phyloP scores from a whole-genome alignment of 2,329 filamentous ascomycete species.

The Hypoxylon sp. region DNA sequence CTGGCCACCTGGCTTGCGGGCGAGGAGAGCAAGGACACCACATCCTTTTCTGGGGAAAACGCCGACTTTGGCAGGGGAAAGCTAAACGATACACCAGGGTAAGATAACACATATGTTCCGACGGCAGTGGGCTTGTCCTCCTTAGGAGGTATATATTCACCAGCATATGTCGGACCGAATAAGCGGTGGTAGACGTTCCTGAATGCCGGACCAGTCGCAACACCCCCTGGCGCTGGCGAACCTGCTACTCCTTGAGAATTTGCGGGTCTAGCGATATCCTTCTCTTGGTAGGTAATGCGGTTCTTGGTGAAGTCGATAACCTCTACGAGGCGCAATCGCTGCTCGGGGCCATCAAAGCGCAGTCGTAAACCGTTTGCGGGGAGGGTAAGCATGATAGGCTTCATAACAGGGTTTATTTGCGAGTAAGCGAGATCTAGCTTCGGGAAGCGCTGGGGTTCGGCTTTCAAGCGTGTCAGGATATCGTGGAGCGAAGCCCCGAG shows the following conservation, averaged over 20 bases:
- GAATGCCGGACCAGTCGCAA: conserved; percentile 76
- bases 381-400: conserved; percentile 80
- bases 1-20: conserved; percentile 80
- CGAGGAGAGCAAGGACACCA: conserved; percentile 86
- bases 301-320: conserved; percentile 90
- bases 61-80: conserved; percentile 81
- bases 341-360: conserved; percentile 93
- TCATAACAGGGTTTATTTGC: conserved; percentile 75
- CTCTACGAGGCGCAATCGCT: conserved; percentile 90
- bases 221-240: conserved; percentile 45
- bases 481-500: conserved; percentile 94
- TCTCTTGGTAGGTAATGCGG: conserved; percentile 76
- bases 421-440: conserved; percentile 87
- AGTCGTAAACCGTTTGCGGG: conserved; percentile 89
- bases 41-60: conserved; percentile 82
- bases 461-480: conserved; percentile 86
- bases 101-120: conserved; percentile 91
- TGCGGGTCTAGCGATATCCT: conserved; percentile 75
- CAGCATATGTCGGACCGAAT: conserved; percentile 93
- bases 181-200: conserved; percentile 91
- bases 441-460: conserved; percentile 84
- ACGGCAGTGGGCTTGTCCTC: conserved; percentile 61
- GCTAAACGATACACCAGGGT: conserved; percentile 92
- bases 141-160: conserved; percentile 80
- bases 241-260: conserved; percentile 51